Conservation (phyloP, 352 stramenopile species). For the Vaucheria bursata region DNA sequence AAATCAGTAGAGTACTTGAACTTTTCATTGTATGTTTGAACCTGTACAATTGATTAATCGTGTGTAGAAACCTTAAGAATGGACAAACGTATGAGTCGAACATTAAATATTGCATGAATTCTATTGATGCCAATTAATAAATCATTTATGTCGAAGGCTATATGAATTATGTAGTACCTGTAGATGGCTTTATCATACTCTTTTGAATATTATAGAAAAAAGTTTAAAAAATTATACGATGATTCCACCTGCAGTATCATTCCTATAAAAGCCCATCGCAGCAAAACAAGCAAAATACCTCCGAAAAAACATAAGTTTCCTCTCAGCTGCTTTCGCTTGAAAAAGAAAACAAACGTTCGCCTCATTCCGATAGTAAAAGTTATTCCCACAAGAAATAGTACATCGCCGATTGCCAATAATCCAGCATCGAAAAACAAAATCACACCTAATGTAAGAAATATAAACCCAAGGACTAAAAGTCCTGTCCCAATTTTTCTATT, state of each 20-base stretch:
- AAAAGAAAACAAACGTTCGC: conserved; percentile 45
- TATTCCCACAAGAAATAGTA: conserved; percentile 42
- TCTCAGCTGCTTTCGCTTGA: conserved; percentile 44
- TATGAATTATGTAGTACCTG: no score
- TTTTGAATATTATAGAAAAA: no score
- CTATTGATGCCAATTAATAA: no score
- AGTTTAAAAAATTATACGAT: no score
- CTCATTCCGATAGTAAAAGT: conserved; percentile 38
- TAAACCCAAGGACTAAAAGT: conserved; percentile 26
- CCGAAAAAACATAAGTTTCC: conserved; percentile 44
- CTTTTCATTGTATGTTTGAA: no score
- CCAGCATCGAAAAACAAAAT: conserved; percentile 38
- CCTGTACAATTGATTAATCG: no score
- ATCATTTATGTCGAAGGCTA: no score
- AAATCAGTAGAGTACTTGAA: no score
- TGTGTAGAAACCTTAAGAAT: no score
- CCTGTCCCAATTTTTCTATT: conserved; percentile 45
- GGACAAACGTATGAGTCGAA: no score
- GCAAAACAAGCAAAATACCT: conserved; percentile 30
- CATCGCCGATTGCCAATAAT: conserved; percentile 37
- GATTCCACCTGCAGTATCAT: conserved; percentile 40
- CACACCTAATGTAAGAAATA: conserved; percentile 39
- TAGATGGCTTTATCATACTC: no score
- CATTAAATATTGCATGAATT: no score
- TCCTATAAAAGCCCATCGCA: conserved; percentile 31